Percentiles rank a stretch among this genome's conserved stretches.
These are phyloP conservation scores for Lantana camara DNA, from an alignment of 257 asterid species.

Conservation along the genomic window DNA sequence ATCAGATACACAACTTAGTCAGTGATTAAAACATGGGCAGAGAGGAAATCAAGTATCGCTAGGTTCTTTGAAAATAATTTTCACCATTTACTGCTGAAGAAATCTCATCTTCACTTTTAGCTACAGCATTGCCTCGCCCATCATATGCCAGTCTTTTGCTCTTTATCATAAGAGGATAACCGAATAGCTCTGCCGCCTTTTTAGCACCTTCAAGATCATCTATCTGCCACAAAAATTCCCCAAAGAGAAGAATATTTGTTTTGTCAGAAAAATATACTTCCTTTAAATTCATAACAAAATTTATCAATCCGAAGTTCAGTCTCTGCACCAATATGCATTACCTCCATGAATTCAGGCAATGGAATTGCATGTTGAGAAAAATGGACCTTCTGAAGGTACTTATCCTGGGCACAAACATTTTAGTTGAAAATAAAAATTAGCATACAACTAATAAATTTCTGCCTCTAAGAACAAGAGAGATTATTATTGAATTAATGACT, in stretches of 20 bases:
- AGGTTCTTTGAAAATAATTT: slow-evolving; percentile 6
- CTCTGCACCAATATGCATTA: slow-evolving; percentile 18
- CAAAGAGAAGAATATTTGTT: background rate
- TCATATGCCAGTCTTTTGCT: slow-evolving; percentile 94
- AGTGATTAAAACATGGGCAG: background rate
- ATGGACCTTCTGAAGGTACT: slow-evolving; percentile 94
- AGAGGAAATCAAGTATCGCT: background rate
- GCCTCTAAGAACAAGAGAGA: slow-evolving; percentile 8
- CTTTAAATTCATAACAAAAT: slow-evolving; percentile 1
- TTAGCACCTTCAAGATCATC: slow-evolving; percentile 78
- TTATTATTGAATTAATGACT: slow-evolving; percentile 2
- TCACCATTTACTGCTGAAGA: slow-evolving; percentile 76
- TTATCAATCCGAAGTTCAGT: background rate
- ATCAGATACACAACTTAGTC: slow-evolving; percentile 6
- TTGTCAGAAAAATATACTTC: slow-evolving; percentile 8
- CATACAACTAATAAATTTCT: slow-evolving; percentile 11
- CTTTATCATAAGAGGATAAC: slow-evolving; percentile 95
- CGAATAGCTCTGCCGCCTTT: slow-evolving; percentile 74
- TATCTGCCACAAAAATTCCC: slow-evolving; percentile 52
- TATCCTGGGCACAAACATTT: slow-evolving; percentile 61
- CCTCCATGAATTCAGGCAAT: slow-evolving; percentile 87
- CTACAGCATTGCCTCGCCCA: slow-evolving; percentile 98
- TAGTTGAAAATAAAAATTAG: slow-evolving; percentile 11
- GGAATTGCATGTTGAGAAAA: slow-evolving; percentile 79
- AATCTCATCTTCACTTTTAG: slow-evolving; percentile 63